phyloP scores from a whole-genome alignment of 768 basidiomycete genomes.

The Mycena leptocephala region DNA sequence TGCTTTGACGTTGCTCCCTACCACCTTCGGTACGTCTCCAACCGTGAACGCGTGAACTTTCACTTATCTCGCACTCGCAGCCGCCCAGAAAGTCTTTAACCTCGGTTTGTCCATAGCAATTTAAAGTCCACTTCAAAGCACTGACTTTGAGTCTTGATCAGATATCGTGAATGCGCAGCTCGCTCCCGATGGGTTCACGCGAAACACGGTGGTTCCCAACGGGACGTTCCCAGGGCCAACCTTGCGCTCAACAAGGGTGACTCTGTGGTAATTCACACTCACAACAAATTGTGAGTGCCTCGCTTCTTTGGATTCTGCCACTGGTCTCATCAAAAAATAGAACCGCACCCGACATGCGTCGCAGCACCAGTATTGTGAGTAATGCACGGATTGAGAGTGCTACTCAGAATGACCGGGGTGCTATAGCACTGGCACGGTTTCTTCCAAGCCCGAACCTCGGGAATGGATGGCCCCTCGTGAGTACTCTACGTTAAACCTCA shows the following conservation, averaged over 20 bases:
- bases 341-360: constrained; percentile 39
- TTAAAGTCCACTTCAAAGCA: too few relatives aligned
- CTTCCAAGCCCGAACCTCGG: constrained; percentile 5
- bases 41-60: not conserved
- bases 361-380: constrained; percentile 45
- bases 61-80: too few relatives aligned
- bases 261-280: constrained; percentile 41
- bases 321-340: not conserved
- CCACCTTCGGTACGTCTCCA: constrained; percentile 19
- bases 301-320: not conserved
- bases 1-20: constrained; percentile 15
- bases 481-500: too few relatives aligned
- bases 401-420: not conserved
- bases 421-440: constrained; percentile 25
- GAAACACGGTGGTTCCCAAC: constrained; percentile 41
- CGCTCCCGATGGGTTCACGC: constrained; percentile 35
- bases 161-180: not conserved
- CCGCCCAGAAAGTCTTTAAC: too few relatives aligned
- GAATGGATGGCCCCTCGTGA: constrained; percentile 20
- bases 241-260: constrained; percentile 43
- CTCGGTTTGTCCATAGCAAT: too few relatives aligned
- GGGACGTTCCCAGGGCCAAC: constrained; percentile 48
- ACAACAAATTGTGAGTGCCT: constrained; percentile 39
- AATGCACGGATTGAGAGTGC: too few relatives aligned
- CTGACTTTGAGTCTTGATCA: too few relatives aligned